Percentiles rank a stretch among this genome's conserved stretches.
Conservation (phyloP, 164 flowering plant genomes). For the Macadamia tetraphylla region DNA sequence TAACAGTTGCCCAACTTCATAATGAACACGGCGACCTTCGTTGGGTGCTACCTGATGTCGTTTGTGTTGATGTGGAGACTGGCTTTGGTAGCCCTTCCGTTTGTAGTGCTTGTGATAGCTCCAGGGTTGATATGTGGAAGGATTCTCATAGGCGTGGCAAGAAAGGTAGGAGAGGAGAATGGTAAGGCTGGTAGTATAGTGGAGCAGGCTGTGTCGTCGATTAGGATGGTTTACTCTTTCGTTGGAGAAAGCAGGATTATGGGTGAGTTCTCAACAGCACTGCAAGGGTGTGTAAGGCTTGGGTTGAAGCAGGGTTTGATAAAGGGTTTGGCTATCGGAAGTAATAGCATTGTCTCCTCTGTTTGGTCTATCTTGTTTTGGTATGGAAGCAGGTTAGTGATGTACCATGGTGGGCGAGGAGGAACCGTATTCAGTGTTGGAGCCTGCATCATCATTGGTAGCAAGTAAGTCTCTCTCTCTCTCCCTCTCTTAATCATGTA, state of each 20-base stretch:
- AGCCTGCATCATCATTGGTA: constrained; percentile 59
- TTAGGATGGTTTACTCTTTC: constrained; percentile 82
- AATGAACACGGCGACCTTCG: constrained; percentile 53
- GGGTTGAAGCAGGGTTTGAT: constrained; percentile 72
- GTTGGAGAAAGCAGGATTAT: constrained; percentile 66
- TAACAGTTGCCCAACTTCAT: constrained; percentile 69
- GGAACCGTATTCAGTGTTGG: constrained; percentile 80
- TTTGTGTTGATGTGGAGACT: constrained; percentile 64
- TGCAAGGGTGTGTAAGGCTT: constrained; percentile 54
- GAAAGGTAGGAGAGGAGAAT: constrained; percentile 60
- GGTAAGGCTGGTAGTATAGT: constrained; percentile 55
- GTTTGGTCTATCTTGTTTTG: constrained; percentile 74
- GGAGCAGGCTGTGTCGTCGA: constrained; percentile 74
- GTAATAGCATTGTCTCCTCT: constrained; percentile 61
- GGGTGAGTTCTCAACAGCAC: constrained; percentile 48
- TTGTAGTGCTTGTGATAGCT: constrained; percentile 49
- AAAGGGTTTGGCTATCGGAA: constrained; percentile 87
- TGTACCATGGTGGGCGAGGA: constrained; percentile 64
- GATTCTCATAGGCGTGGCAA: constrained; percentile 48
- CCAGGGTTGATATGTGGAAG: constrained; percentile 80
- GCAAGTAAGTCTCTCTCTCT: constrained; percentile 45
- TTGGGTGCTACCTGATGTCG: constrained; percentile 57
- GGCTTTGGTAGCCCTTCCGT: constrained; percentile 68
- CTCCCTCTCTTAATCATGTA: not conserved
- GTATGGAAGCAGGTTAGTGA: constrained; percentile 74